These are phyloP conservation scores for Fusarium paranaense DNA, from an alignment of 2,329 filamentous ascomycete genomes.

Conservation along the genomic window DNA sequence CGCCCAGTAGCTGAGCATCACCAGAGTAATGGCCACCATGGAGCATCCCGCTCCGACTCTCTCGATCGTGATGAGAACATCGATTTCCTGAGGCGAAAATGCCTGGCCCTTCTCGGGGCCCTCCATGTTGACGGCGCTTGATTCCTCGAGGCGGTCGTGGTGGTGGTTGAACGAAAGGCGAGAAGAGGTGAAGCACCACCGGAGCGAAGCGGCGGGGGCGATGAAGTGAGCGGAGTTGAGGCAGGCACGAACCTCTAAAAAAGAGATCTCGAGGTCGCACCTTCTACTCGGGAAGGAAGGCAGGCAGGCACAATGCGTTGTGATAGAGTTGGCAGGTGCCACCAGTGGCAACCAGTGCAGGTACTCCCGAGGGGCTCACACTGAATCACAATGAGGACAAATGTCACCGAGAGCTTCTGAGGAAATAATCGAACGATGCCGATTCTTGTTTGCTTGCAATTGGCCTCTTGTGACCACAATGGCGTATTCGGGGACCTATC, in stretches of 20 bases:
- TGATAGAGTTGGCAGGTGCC: conserved; percentile 31
- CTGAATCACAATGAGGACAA: conserved; percentile 7
- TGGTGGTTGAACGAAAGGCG: neutral
- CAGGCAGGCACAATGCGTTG: conserved; percentile 3
- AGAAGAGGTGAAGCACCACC: neutral
- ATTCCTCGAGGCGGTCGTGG: neutral
- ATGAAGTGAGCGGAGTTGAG: neutral
- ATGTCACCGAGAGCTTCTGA: neutral
- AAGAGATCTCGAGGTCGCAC: neutral
- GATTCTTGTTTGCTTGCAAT: neutral
- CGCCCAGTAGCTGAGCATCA: conserved; percentile 60
- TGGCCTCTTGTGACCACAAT: neutral
- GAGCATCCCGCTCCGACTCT: conserved; percentile 66
- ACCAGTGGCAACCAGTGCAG: conserved; percentile 25
- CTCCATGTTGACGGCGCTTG: conserved; percentile 27
- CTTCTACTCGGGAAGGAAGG: conserved; percentile 6
- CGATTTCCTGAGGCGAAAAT: conserved; percentile 53
- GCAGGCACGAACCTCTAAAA: neutral
- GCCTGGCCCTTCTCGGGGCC: conserved; percentile 16
- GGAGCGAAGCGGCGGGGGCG: neutral
- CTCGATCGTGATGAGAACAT: conserved; percentile 63
- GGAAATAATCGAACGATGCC: neutral
- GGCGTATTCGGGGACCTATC: neutral
- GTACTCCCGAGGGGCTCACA: conserved; percentile 14
- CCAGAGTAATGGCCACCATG: conserved; percentile 61